These are phyloP conservation scores for Aspergillus alliaceus DNA, from an alignment of 2,329 filamentous ascomycete genomes.

Conservation along the genomic window DNA sequence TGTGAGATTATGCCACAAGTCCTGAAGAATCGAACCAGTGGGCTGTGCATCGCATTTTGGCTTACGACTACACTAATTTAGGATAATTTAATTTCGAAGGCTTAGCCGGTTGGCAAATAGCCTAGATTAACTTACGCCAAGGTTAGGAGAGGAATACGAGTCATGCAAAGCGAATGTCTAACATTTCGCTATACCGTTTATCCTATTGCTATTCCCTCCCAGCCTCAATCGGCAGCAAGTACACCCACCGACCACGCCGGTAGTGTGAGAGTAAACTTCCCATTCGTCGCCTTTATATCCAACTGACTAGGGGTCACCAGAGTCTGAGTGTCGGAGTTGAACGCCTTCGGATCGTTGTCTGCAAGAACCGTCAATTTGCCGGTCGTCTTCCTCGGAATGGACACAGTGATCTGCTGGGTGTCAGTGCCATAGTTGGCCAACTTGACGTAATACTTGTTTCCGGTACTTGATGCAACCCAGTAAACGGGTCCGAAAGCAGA, in stretches of 20 bases:
- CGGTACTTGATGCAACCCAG: conserved; percentile 27
- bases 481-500: conserved; percentile 26
- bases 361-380: conserved; percentile 19
- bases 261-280: conserved; percentile 17
- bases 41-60: neutral
- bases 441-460: conserved; percentile 21
- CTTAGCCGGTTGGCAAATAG: neutral
- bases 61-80: neutral
- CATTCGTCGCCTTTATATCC: conserved; percentile 9
- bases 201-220: neutral
- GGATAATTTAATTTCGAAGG: neutral
- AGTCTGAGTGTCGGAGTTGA: conserved; percentile 12
- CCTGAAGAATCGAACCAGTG: neutral
- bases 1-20: neutral
- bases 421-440: conserved; percentile 24
- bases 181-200: neutral
- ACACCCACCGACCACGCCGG: conserved; percentile 24
- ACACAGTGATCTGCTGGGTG: conserved; percentile 20
- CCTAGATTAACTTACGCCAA: neutral
- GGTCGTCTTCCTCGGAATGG: conserved; percentile 13
- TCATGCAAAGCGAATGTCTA: neutral
- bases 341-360: conserved; percentile 17
- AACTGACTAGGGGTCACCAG: conserved; percentile 13
- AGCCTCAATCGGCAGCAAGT: conserved; percentile 11
- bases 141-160: neutral